Base-by-base conservation (phyloP, 2,329 filamentous ascomycete genomes). In the Sarocladium brachiariae region DNA sequence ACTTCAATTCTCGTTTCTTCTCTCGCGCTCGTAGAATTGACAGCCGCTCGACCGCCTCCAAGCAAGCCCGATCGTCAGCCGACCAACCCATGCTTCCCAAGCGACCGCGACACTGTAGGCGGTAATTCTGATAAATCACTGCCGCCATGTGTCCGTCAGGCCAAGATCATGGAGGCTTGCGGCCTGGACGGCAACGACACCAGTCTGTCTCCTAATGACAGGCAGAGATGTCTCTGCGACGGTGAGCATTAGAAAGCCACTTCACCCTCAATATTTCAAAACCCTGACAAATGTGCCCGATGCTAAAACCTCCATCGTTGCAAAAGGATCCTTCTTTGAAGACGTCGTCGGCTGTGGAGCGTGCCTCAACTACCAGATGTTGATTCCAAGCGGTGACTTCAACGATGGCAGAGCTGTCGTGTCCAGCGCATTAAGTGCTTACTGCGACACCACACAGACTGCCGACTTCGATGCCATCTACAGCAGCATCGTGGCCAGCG, bases 81-180 rank as follows among this genome's bases (percentile, higher is more conserved):
- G 21, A 25, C 39, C 5, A 16, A 43, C 23, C 39, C 39, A 14
- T 43, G 39, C 23, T 43, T 43, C 39, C 19, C 21, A 3, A 8
- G 21, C n/a, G 23, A 27, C n/a, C 21, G 3, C 11, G 39, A 43
- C 39, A 43, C 39, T 8, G 39, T 43, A 10, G 39, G 39, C n/a
- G 39, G 39, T 7, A 47, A 47, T 23, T 16, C 43, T 13, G 43
- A 47, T 25, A 25, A 31, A n/a, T 31, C 43, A n/a, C 43, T 47
- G 11, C 43, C 43, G 10, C 43, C 43, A 4, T 47, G 43, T 33
- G 13, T 47, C 4, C 24, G 43, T 21, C 43, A 47, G 21, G n/a
- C 25, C 16, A 33, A 33, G 27, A 47, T 47, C 25, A 31, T 21
- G 43, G 16, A 47, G 21, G 43, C 43, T 13, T 47, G 43, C 14